A percentile compares a stretch with the other conserved stretches of the same genome.
phyloP scores from a whole-genome alignment of 192 early-diverging fungal genomes.

The Podila epigama region DNA sequence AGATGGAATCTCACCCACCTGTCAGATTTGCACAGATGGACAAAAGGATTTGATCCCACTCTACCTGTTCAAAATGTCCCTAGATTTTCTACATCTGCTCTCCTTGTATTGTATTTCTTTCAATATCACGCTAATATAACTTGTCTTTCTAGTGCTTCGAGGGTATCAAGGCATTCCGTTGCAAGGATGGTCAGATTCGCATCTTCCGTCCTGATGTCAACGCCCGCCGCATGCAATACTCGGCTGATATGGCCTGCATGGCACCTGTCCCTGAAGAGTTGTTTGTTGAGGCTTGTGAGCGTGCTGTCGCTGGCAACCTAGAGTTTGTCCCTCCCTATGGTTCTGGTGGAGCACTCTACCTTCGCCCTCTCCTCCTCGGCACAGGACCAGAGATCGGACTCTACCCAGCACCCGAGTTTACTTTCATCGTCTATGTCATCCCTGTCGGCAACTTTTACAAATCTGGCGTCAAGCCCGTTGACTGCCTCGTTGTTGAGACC shows the following conservation, averaged over 20 bases:
- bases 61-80: too few relatives aligned
- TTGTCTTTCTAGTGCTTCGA: conserved; percentile 67
- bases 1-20: too few relatives aligned
- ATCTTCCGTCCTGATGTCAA: conserved; percentile 78
- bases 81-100: not conserved
- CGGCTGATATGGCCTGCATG: conserved; percentile 67
- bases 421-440: conserved; percentile 67
- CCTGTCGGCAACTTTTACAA: conserved; percentile 77
- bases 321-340: conserved; percentile 79
- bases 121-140: not conserved
- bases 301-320: conserved; percentile 66
- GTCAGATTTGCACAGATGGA: too few relatives aligned
- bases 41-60: not conserved
- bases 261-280: conserved; percentile 62
- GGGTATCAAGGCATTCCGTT: conserved; percentile 81
- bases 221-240: conserved; percentile 63
- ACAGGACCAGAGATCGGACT: conserved; percentile 72
- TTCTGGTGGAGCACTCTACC: conserved; percentile 71
- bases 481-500: conserved; percentile 68
- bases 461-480: conserved; percentile 65
- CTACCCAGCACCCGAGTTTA: conserved; percentile 61
- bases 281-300: conserved; percentile 67
- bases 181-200: conserved; percentile 70
- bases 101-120: not conserved
- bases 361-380: conserved; percentile 76